These are phyloP conservation scores for Vitis hybrid DNA, from an alignment of 177 flowering plant species.

Conservation along the genomic window DNA sequence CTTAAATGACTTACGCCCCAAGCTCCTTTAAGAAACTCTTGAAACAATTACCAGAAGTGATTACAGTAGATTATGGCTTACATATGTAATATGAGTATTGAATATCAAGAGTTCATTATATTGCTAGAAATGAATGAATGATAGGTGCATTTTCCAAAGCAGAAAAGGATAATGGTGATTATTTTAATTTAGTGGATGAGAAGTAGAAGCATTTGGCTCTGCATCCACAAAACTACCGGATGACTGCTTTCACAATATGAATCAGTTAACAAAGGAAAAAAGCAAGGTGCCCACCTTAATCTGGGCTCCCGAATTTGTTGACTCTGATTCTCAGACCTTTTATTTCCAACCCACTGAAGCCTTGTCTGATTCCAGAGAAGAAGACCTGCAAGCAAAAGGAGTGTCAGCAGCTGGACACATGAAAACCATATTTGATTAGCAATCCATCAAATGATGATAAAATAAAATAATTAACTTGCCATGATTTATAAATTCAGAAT, in stretches of 20 bases:
- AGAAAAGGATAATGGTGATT: not conserved
- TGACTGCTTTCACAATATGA: not conserved
- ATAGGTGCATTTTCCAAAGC: not conserved
- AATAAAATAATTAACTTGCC: slow-evolving; percentile 40
- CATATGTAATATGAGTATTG: not conserved
- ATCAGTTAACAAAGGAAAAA: not conserved
- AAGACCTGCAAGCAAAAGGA: slow-evolving; percentile 51
- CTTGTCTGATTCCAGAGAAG: slow-evolving; percentile 82
- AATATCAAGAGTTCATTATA: not conserved
- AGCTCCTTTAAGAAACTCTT: not conserved
- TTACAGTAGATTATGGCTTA: not conserved
- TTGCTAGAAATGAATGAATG: not conserved
- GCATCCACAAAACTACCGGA: not conserved
- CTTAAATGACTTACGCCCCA: not conserved
- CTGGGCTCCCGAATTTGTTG: slow-evolving; percentile 48
- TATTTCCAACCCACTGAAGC: slow-evolving; percentile 72
- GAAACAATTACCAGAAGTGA: not conserved
- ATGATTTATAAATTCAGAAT: slow-evolving; percentile 73
- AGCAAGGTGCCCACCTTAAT: slow-evolving; percentile 44
- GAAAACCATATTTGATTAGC: not conserved
- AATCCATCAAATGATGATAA: slow-evolving; percentile 1
- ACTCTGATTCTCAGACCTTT: slow-evolving; percentile 23
- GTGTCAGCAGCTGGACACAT: not conserved
- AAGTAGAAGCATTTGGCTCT: not conserved
- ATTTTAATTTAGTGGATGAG: not conserved